Base-by-base conservation (phyloP, 1,284 basidiomycete genomes). In the Ceratobasidium sp. region DNA sequence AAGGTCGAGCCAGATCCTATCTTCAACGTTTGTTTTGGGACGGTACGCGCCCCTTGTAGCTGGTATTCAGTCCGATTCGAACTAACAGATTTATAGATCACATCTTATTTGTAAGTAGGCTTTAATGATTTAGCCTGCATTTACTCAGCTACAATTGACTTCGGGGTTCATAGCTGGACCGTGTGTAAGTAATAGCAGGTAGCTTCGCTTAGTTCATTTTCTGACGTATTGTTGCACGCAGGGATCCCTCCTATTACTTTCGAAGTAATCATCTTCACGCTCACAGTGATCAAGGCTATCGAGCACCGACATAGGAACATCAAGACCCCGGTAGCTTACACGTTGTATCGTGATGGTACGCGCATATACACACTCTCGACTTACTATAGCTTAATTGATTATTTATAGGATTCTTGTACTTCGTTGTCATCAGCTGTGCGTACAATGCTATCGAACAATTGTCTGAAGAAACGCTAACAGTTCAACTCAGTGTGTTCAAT, bases 221-320 rank as follows among this genome's bases (percentile, higher is more conserved):
- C 38, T 62, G 20, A 56, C 28, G 23, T n/a, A n/a, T 4, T 28
- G 23, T 48, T 50, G 40, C 9, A 3, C 17, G 9, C 68, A 70
- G 76, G 78, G 78, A 64, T 79, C n/a, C 75, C 78, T 2, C 78
- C 78, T 10, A 59, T 79, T 38, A 62, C 61, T 33, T 62, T 79
- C 23, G 78, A 79, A 75, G 46, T 28, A 15, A 54, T 73, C 26
- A 69, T 79, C 26, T 79, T 79, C 56, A 44, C 54, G 46, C 69
- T 79, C 40, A 79, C 78, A 13, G 57, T 79, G 7, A 64, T 67
- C 33, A 79, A 77, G 50, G 68, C 75, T 5, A 50, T 66, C 17
- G 70, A 77, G 46, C 74, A 79, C 42, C 33, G 57, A 38, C 67
- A 48, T 23, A 69, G 38, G 40, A 65, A 44, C 46, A 56, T 79